phyloP scores from a whole-genome alignment of 2,329 filamentous ascomycete species.

The Fusarium solani-melongenae region DNA sequence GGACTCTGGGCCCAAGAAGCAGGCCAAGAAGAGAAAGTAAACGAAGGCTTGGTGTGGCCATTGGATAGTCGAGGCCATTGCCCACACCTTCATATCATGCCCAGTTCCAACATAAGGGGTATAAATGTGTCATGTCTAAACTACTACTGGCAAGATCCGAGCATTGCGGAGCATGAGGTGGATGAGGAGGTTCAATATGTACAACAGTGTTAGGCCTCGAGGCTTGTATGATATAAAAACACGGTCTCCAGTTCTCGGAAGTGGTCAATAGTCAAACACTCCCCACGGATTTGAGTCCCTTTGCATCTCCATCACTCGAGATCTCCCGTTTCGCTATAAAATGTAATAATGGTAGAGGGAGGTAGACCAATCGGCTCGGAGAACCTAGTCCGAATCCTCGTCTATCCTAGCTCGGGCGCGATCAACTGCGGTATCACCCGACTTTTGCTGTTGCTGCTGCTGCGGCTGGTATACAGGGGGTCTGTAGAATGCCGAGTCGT shows the following conservation, averaged over 20 bases:
- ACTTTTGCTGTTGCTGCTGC: slow-evolving; percentile 58
- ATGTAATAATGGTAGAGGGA: slow-evolving; percentile 25
- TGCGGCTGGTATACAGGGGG: slow-evolving; percentile 67
- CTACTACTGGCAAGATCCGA: slow-evolving; percentile 24
- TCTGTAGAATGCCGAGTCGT: slow-evolving; percentile 75
- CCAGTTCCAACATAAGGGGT: not conserved
- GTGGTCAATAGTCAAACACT: slow-evolving; percentile 34
- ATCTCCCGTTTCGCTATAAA: slow-evolving; percentile 12
- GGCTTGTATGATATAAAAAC: slow-evolving; percentile 52
- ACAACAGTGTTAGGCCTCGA: slow-evolving; percentile 47
- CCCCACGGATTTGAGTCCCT: slow-evolving; percentile 18
- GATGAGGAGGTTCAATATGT: slow-evolving; percentile 46
- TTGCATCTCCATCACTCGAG: slow-evolving; percentile 11
- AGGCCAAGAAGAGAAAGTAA: slow-evolving; percentile 61
- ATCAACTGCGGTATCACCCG: slow-evolving; percentile 69
- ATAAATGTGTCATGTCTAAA: slow-evolving; percentile 37
- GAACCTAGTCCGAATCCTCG: slow-evolving; percentile 67
- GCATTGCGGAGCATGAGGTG: slow-evolving; percentile 28
- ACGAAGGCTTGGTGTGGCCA: slow-evolving; percentile 13
- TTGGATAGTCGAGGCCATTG: not conserved
- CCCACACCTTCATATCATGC: not conserved
- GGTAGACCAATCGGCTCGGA: not conserved
- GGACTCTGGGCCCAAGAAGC: slow-evolving; percentile 54
- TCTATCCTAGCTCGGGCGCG: slow-evolving; percentile 68
- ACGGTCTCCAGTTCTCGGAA: slow-evolving; percentile 42